Conservation (phyloP, 768 basidiomycete genomes). For the Boletus rubescentipes region DNA sequence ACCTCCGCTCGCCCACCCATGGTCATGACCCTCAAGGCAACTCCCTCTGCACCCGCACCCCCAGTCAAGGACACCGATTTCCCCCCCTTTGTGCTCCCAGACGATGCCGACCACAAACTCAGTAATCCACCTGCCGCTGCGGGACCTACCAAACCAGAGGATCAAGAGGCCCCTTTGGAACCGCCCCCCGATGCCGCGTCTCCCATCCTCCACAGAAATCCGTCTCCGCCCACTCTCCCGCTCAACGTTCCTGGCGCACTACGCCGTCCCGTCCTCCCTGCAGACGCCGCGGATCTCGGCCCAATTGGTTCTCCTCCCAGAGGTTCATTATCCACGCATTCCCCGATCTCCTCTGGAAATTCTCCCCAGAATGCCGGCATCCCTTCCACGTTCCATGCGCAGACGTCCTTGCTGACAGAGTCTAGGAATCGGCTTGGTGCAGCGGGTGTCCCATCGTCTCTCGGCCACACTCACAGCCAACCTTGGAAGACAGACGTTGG, state of each 20-base stretch:
- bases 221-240: conserved; percentile 52
- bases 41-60: conserved; percentile 77
- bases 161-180: conserved; percentile 10
- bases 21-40: conserved; percentile 66
- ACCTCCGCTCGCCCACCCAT: conserved; percentile 57
- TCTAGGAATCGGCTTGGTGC: conserved; percentile 34
- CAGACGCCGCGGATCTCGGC: conserved; percentile 59
- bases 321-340: conserved; percentile 47
- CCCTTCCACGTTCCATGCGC: conserved; percentile 75
- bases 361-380: conserved; percentile 43
- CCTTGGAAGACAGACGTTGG: conserved; percentile 31
- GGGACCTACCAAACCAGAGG: conserved; percentile 10
- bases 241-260: conserved; percentile 49
- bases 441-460: conserved; percentile 58
- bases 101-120: conserved; percentile 44
- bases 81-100: conserved; percentile 63
- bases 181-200: conserved; percentile 10
- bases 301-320: conserved; percentile 82
- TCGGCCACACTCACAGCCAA: conserved; percentile 40
- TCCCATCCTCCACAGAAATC: conserved; percentile 26
- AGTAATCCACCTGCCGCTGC: neutral
- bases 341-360: conserved; percentile 44
- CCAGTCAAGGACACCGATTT: conserved; percentile 76
- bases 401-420: conserved; percentile 47
- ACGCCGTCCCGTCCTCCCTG: conserved; percentile 41